A percentile compares a stretch with the other conserved stretches of the same genome.
These are phyloP conservation scores for Pisolithus orientalis DNA, from an alignment of 768 basidiomycete species.

Conservation along the genomic window DNA sequence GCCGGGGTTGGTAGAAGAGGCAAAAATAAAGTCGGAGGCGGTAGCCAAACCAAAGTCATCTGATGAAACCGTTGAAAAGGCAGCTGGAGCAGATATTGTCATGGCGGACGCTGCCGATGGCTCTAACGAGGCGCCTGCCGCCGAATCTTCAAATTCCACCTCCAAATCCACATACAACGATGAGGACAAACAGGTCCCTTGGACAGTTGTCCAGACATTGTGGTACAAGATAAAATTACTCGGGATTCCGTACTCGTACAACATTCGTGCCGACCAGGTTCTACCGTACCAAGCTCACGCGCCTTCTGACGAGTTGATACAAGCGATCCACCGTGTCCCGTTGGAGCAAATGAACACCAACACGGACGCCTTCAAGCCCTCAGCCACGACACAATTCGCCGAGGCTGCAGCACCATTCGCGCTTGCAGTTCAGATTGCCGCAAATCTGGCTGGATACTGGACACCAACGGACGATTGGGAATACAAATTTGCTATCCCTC, in stretches of 20 bases:
- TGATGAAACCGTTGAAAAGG: background rate
- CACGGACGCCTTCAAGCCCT: constrained; percentile 48
- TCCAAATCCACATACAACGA: constrained; percentile 6
- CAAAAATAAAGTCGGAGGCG: constrained; percentile 42
- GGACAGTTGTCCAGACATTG: constrained; percentile 55
- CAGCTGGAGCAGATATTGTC: background rate
- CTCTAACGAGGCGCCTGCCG: constrained; percentile 4
- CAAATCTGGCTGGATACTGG: constrained; percentile 59
- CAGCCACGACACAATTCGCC: constrained; percentile 30
- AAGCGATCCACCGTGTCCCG: constrained; percentile 40
- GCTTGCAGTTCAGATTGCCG: constrained; percentile 66
- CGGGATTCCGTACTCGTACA: constrained; percentile 43
- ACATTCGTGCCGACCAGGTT: constrained; percentile 49
- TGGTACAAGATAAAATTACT: constrained; percentile 66
- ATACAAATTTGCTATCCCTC: constrained; percentile 42
- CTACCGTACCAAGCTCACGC: constrained; percentile 72
- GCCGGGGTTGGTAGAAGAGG: constrained; percentile 65
- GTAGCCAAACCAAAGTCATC: constrained; percentile 21
- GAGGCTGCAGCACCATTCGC: constrained; percentile 59
- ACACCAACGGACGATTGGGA: constrained; percentile 70
- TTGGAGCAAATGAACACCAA: constrained; percentile 38
- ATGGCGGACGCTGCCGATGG: constrained; percentile 6
- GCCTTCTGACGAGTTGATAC: constrained; percentile 47
- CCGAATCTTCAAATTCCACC: constrained; percentile 1
- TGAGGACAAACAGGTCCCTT: constrained; percentile 33